Base-by-base conservation (phyloP, 495 filamentous ascomycete species). In the Neurospora pannonica region DNA sequence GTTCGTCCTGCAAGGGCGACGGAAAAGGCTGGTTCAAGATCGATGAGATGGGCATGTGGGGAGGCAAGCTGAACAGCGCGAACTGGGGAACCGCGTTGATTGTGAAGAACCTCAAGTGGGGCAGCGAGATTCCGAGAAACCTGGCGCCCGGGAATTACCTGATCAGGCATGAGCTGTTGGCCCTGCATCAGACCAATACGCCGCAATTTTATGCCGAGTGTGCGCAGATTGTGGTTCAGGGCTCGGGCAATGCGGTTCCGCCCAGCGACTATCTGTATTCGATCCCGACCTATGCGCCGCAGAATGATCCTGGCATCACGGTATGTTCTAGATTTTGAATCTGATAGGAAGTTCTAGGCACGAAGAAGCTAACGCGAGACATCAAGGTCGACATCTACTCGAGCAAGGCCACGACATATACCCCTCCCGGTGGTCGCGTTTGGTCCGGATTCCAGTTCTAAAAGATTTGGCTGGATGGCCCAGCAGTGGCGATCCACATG, bases 11-110 rank as follows among this genome's bases (percentile, higher is more conserved):
- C 77, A 79, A 82, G 36, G 79, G 84, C 34, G 76, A 72, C 8
- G 78, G 77, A 5, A 81, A 81, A 28, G 75, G 77, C 17, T 88
- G 86, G 86, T 88, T 87, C 78, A 87, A 88, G 80, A 86, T 87
- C 70, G 83, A 86, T 73, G 78, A 86, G 76, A 77, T 82, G 77
- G 83, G 83, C 73, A 77, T 84, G 78, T 80, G 72, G 73, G 84
- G 84, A 43, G 34, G 70, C 36, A 60, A 71, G 28, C 76, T 89
- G 38, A 84, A 83, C 71, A 85, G 86, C 54, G 84, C 81, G 60
- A 79, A 82, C 81, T 89, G 87, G 87, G 87, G 85, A 71, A 87
- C 86, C 17, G 83, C 79, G 17, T 73, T 85, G 11, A 77, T 89
- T 24, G 78, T 80, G 72, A 82, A 84, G 76, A 85, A 85, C 31